Base-by-base conservation (phyloP, 2,329 filamentous ascomycete species). In the Aspergillus pseudoterreus region DNA sequence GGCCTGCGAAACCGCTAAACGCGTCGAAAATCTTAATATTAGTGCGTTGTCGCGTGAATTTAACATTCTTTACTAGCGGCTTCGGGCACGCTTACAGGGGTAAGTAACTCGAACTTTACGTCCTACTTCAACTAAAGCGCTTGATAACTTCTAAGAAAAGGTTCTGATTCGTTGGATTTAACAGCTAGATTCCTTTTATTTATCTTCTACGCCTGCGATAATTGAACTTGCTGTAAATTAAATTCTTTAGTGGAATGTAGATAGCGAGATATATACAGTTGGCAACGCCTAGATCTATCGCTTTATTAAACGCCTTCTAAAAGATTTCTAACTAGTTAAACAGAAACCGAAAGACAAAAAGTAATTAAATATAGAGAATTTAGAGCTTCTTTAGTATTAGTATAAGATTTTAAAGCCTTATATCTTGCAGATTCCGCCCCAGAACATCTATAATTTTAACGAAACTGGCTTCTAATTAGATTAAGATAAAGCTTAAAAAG, bases 371-470 rank as follows among this genome's bases (percentile, higher is more conserved):
- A 2, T 11, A 43, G 42, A 43, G 3, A 6, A 44, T 44, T 3
- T 44, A 4, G 14, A 11, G 10, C 42, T 12, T 8, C 5, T 44
- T 24, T 12, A 44, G 9, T 22, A 44, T n/a, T 44, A 21, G 21
- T 44, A 10, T 5, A 11, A 44, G 2, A 3, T 22, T 44, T 27
- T 44, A n/a, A 22, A 48, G 35, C 6, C 35, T 9, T 42, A 41
- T 32, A 42, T 38, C 9, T 48, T 11, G 17, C 36, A 39, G 14
- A 42, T 42, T 30, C 12, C 35, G 8, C 38, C 38, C 3, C 30
- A 6, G 4, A 44, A 49, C 44, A 49, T 49, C 47, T 49, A 49
- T 19, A 50, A 45, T 19, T 45, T 50, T 30, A 41, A 50, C 12
- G 24, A 50, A 39, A 50, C 41, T 27, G 41, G 47, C 32, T 50